Conservation (phyloP, 139 green algal genomes). For the Chlamydomonas schloesseri region DNA sequence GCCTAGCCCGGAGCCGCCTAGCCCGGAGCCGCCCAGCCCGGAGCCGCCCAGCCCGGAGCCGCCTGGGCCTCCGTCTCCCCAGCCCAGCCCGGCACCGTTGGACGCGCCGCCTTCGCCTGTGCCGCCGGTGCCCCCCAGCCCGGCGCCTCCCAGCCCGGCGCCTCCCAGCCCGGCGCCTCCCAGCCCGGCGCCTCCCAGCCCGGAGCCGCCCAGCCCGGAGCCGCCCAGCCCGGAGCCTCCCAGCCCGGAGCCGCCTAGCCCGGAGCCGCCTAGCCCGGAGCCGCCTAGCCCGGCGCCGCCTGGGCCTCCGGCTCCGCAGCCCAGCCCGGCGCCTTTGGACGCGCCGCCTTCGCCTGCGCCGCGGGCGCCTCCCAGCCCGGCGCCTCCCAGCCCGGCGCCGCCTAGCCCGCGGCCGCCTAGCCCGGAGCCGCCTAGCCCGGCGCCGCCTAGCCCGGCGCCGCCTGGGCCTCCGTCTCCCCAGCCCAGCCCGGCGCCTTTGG, state of each 20-base stretch:
- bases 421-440: not conserved
- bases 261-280: too few species aligned
- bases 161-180: too few species aligned
- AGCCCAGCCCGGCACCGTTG: too few species aligned
- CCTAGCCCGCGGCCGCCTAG: not conserved
- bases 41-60: too few species aligned
- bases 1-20: too few species aligned
- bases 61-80: too few species aligned
- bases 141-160: not conserved
- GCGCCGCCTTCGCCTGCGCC: not conserved
- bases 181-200: not conserved
- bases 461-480: not conserved
- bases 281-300: not conserved
- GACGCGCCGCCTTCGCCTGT: too few species aligned
- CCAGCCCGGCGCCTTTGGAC: not conserved
- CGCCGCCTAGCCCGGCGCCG: not conserved
- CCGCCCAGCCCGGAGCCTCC: not conserved
- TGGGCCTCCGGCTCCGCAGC: too few species aligned
- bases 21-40: too few species aligned
- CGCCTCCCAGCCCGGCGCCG: not conserved
- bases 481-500: not conserved
- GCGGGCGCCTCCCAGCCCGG: not conserved
- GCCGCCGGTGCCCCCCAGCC: not conserved
- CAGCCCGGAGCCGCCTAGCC: not conserved
- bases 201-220: not conserved